A percentile compares a stretch with the other conserved stretches of the same genome.
Evolutionary conservation across 2,329 filamentous ascomycete species (phyloP).

Genomic region (Beauveria varroae): DNA sequence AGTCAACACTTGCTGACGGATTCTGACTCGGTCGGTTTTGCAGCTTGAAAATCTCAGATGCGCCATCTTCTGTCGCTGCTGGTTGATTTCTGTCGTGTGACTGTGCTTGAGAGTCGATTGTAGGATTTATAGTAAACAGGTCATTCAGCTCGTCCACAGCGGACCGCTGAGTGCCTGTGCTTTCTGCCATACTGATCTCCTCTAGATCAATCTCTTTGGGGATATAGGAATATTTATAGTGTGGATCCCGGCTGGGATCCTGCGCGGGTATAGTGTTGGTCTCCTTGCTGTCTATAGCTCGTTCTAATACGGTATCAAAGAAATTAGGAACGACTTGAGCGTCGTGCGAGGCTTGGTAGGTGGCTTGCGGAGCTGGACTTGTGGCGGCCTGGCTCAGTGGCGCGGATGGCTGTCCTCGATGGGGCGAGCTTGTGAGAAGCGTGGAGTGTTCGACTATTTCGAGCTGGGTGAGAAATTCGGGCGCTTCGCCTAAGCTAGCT

Average conservation of each 20-base stretch:
- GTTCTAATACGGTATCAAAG: constrained; percentile 14
- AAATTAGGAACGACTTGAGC: constrained; percentile 19
- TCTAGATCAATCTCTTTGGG: background rate
- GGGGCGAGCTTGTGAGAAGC: background rate
- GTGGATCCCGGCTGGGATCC: background rate
- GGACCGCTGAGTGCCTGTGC: constrained; percentile 1
- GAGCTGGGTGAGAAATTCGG: background rate
- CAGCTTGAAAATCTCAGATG: background rate
- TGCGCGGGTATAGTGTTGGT: constrained; percentile 1
- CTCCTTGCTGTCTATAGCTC: constrained; percentile 13
- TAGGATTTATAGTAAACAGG: constrained; percentile 3
- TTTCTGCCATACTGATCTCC: background rate
- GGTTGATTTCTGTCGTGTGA: background rate
- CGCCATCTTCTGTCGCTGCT: background rate
- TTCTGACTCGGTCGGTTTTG: background rate
- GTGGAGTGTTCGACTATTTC: background rate
- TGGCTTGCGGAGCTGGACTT: background rate
- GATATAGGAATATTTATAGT: background rate
- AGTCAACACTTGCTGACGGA: background rate
- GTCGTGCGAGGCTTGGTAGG: constrained; percentile 17
- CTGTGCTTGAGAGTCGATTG: background rate
- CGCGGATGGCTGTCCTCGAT: background rate
- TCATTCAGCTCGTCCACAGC: constrained; percentile 12
- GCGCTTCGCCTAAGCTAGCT: background rate
- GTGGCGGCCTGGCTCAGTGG: background rate